A percentile compares a stretch with the other conserved stretches of the same genome.
These are phyloP conservation scores for Cladophialophora immunda DNA, from an alignment of 2,329 filamentous ascomycete species.

Conservation along the genomic window DNA sequence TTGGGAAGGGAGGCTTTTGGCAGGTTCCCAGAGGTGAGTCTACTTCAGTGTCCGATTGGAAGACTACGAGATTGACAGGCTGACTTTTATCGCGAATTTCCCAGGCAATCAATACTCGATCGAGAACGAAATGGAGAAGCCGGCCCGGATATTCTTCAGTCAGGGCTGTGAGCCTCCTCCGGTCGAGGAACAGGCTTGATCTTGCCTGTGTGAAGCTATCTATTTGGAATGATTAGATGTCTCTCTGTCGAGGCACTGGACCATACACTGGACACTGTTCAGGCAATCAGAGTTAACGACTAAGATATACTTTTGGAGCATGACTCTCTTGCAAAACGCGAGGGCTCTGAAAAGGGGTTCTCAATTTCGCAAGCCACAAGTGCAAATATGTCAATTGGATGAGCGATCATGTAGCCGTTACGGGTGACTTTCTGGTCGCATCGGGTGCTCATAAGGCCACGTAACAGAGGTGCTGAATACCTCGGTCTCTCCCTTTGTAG, in stretches of 20 bases:
- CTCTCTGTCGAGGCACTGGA: neutral
- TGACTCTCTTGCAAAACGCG: neutral
- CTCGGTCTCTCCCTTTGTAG: no score
- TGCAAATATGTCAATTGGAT: no score
- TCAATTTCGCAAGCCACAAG: no score
- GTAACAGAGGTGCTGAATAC: no score
- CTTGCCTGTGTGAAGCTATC: neutral
- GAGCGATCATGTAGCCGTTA: no score
- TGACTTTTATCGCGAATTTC: constrained; percentile 10
- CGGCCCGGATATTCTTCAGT: constrained; percentile 87
- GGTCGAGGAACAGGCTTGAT: neutral
- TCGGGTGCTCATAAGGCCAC: no score
- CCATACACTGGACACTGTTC: neutral
- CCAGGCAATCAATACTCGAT: constrained; percentile 94
- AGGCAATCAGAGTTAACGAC: neutral
- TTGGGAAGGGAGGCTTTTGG: constrained; percentile 87
- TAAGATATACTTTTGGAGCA: neutral
- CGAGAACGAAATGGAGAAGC: constrained; percentile 71
- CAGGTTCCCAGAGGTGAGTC: constrained; percentile 91
- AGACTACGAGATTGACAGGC: constrained; percentile 3
- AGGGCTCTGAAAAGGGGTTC: neutral
- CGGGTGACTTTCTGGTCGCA: no score
- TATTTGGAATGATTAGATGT: neutral
- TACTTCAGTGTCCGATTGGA: neutral
- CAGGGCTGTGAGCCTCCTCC: constrained; percentile 72